Evolutionary conservation across 768 basidiomycete species (phyloP), one percentile per base, ranked within the genome.

Genomic region (Termitomyces sp.): DNA sequence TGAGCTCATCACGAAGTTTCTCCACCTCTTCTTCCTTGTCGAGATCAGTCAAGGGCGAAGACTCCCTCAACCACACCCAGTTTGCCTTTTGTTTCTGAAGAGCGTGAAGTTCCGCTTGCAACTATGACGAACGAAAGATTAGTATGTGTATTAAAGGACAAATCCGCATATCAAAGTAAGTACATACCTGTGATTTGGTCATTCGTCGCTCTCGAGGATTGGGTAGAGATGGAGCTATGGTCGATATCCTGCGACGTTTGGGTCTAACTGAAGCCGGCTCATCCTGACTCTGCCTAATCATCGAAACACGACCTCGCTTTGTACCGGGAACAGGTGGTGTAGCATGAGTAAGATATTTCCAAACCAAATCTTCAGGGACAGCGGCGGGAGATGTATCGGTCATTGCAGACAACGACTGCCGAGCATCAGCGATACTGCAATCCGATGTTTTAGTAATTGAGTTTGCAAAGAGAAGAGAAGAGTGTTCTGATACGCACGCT

Each of bases 151-250:
- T 20, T 10, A 27, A 22, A 40, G 33, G 27, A 12, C 44, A 20
- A 2, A 43, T 32, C 7, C 16, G 33, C 7, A 9, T 32, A 33
- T 42, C 9, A 41, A 16, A 47, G 27, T n/a, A n/a, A n/a, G n/a
- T 32, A 50, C 67, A 31, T 52, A 77, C 78, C 74, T 79, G 70
- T 15, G 71, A 65, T 58, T 79, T 77, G 18, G 70, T 76, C 69
- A 73, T 68, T 36, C 50, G 47, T 36, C 33, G 2, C 15, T n/a
- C 48, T 66, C 70, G 23, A 66, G 64, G 12, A 5, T 42, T 60
- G 3, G 38, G 27, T 20, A 54, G 58, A 25, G 63, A 52, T 22
- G 48, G 41, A 32, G 40, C 4, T 29, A 46, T 15, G 20, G 40
- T 25, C 25, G 66, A 62, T 7, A 51, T 60, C 22, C 67, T 56